Evolutionary conservation across 306 rosid genomes (phyloP).

Genomic region (Cucurbita maxima): DNA sequence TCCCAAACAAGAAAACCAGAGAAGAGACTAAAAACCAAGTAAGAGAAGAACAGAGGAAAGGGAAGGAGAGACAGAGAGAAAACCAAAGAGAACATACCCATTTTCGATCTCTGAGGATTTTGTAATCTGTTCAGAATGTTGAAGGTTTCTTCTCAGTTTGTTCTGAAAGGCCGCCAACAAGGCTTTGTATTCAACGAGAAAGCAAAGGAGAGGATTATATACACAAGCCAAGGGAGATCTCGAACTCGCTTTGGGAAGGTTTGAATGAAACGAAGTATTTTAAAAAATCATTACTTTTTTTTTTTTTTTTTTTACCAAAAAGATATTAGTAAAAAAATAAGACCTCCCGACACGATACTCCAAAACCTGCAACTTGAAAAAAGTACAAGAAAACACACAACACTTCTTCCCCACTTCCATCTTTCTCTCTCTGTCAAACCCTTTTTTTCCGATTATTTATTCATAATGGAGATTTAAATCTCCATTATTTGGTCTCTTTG

Average conservation of each 20-base stretch:
- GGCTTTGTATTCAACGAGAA: neutral
- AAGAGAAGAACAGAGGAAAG: neutral
- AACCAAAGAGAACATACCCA: slow-evolving; percentile 1
- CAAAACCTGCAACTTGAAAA: slow-evolving; percentile 68
- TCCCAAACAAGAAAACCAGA: neutral
- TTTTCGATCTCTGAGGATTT: neutral
- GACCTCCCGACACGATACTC: slow-evolving; percentile 74
- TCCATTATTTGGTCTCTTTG: neutral
- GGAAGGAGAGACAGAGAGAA: neutral
- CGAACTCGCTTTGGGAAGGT: neutral
- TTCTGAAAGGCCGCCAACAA: neutral
- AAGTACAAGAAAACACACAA: slow-evolving; percentile 18
- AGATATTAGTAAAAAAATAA: slow-evolving; percentile 9
- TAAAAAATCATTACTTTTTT: neutral
- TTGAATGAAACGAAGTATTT: neutral
- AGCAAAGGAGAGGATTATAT: neutral
- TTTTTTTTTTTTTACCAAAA: neutral
- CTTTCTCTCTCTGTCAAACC: slow-evolving; percentile 10
- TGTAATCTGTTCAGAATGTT: neutral
- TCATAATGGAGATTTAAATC: slow-evolving; percentile 1
- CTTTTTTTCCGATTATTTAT: neutral
- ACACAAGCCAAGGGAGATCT: slow-evolving; percentile 1
- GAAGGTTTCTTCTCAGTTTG: neutral
- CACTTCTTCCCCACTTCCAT: slow-evolving; percentile 10
- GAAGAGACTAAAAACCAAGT: neutral